A percentile compares a stretch with the other conserved stretches of the same genome.
Conservation (phyloP, 1,284 basidiomycete genomes). For the Apiotrichum laibachii region DNA sequence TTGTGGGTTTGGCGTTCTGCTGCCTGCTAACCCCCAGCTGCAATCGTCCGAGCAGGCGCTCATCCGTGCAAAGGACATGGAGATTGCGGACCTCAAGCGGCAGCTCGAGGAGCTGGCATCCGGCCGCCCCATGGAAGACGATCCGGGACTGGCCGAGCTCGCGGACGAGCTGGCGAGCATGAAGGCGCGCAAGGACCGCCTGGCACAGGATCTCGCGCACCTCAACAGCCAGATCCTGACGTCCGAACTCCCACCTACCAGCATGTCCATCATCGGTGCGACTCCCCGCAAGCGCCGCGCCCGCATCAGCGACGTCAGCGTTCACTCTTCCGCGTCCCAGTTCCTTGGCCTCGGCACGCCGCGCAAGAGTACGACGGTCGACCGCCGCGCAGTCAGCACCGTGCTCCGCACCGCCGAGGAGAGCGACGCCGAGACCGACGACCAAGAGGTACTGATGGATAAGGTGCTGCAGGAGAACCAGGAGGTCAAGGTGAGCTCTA, state of each 20-base stretch:
- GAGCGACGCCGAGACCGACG: slow-evolving; percentile 18
- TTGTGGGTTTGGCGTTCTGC: slow-evolving; percentile 37
- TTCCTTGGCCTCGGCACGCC: slow-evolving; percentile 35
- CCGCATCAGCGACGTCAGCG: slow-evolving; percentile 48
- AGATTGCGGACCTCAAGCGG: slow-evolving; percentile 50
- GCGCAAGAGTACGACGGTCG: slow-evolving; percentile 25
- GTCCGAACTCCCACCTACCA: slow-evolving; percentile 35
- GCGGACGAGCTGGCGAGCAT: slow-evolving; percentile 43
- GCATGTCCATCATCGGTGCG: slow-evolving; percentile 20
- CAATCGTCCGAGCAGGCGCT: slow-evolving; percentile 48
- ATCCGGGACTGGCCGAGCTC: slow-evolving; percentile 25
- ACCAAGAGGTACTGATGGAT: slow-evolving; percentile 18
- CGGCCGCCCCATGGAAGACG: not conserved
- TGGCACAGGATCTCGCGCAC: slow-evolving; percentile 40
- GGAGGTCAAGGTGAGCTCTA: slow-evolving; percentile 6
- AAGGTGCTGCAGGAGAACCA: slow-evolving; percentile 15
- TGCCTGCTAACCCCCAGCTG: slow-evolving; percentile 30
- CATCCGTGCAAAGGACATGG: slow-evolving; percentile 52
- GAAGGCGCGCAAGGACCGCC: slow-evolving; percentile 43
- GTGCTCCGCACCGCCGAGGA: slow-evolving; percentile 37
- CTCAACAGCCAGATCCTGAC: slow-evolving; percentile 50
- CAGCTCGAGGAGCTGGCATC: slow-evolving; percentile 37
- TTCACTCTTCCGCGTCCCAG: slow-evolving; percentile 18
- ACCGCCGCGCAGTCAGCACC: slow-evolving; percentile 46
- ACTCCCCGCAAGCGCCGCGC: slow-evolving; percentile 40